Conservation (phyloP, 1,139 yeast species). For the Pichia sp. region DNA sequence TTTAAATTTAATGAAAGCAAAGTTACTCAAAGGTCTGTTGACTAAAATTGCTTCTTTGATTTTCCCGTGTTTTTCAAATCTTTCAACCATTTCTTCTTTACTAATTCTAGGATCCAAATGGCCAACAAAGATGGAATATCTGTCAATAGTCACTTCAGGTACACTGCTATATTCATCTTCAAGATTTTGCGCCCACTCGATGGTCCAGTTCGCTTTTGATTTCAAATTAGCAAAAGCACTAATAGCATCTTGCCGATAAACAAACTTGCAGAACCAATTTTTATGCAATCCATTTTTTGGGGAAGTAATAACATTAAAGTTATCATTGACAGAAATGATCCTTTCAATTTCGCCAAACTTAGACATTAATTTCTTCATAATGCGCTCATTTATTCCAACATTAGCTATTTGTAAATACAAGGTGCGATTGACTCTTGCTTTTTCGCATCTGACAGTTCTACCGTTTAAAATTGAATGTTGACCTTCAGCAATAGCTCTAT, state of each 20-base stretch:
- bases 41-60: conserved; percentile 45
- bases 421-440: conserved; percentile 86
- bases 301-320: conserved; percentile 14
- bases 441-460: conserved; percentile 76
- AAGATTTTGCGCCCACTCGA: conserved; percentile 83
- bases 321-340: conserved; percentile 43
- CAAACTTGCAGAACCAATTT: conserved; percentile 77
- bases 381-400: conserved; percentile 22
- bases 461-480: conserved; percentile 67
- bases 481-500: conserved; percentile 56
- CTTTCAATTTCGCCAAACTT: conserved; percentile 72
- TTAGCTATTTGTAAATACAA: conserved; percentile 41
- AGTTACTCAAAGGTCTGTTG: conserved; percentile 43
- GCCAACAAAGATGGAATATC: conserved; percentile 67
- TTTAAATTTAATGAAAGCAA: conserved; percentile 64
- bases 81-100: conserved; percentile 43
- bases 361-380: conserved; percentile 33
- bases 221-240: conserved; percentile 71
- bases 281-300: conserved; percentile 19
- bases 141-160: conserved; percentile 46
- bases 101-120: conserved; percentile 51
- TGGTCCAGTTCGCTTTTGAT: conserved; percentile 41
- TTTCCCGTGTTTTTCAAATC: conserved; percentile 63
- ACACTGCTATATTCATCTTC: conserved; percentile 32
- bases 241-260: conserved; percentile 84